These are phyloP conservation scores for Dioscorea dumetorum DNA, from an alignment of 106 monocot genomes.

Conservation along the genomic window DNA sequence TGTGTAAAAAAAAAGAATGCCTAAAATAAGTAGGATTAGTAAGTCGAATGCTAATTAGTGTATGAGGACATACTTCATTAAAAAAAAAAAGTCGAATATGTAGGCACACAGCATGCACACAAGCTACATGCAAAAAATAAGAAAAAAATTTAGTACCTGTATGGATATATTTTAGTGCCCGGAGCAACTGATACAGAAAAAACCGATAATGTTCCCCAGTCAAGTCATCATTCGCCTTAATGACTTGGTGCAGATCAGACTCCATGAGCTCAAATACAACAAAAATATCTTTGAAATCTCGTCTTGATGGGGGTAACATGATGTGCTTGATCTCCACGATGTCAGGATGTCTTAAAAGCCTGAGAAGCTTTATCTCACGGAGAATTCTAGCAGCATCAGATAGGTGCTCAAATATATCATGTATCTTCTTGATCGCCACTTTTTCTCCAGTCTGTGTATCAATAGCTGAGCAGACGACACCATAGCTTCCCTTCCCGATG, in stretches of 20 bases:
- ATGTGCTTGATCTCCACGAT: conserved; percentile 84
- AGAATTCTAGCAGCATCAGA: conserved; percentile 73
- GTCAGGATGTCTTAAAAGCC: conserved; percentile 67
- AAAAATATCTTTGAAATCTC: conserved; percentile 55
- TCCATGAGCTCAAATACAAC: conserved; percentile 59
- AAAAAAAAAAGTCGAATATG: too few species aligned
- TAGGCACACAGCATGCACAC: too few species aligned
- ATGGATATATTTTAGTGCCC: conserved; percentile 73
- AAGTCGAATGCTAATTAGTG: too few species aligned
- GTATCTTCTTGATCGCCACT: conserved; percentile 76
- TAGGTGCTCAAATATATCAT: conserved; percentile 76
- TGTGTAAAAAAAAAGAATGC: too few species aligned
- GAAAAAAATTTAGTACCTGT: conserved; percentile 29
- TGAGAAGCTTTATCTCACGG: conserved; percentile 71
- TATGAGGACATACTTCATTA: too few species aligned
- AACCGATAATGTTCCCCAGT: conserved; percentile 74
- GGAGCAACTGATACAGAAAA: conserved; percentile 70
- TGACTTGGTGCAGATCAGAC: conserved; percentile 74
- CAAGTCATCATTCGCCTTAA: conserved; percentile 75
- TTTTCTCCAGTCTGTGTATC: conserved; percentile 69
- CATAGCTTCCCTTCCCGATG: conserved; percentile 79
- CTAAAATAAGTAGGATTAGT: too few species aligned
- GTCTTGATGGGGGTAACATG: conserved; percentile 62
- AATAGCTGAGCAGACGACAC: conserved; percentile 70
- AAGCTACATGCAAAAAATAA: not conserved